Evolutionary conservation across 148 eudicot genomes (phyloP).

Genomic region (Rhododendron williamsianum): DNA sequence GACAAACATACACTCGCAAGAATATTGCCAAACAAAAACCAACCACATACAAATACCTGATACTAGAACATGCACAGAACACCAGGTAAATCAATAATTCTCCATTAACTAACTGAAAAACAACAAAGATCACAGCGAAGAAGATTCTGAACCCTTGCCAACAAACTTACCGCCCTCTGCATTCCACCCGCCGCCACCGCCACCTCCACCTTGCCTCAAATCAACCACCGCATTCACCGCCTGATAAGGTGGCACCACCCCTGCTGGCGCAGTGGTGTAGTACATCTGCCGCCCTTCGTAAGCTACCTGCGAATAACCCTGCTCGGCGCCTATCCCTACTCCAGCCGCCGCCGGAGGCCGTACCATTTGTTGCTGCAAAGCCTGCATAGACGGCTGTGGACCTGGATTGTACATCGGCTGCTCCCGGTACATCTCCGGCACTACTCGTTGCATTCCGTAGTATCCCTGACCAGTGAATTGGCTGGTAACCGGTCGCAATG

Average conservation of each 20-base stretch:
- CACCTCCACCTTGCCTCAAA: slow-evolving; percentile 13
- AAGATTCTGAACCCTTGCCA: slow-evolving; percentile 10
- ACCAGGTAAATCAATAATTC: neutral
- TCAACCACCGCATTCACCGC: slow-evolving; percentile 23
- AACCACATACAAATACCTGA: neutral
- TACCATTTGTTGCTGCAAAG: slow-evolving; percentile 20
- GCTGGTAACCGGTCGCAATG: slow-evolving; percentile 24
- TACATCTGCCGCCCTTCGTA: slow-evolving; percentile 59
- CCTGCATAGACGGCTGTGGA: slow-evolving; percentile 6
- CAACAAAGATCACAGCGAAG: slow-evolving; percentile 17
- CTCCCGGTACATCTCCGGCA: slow-evolving; percentile 35
- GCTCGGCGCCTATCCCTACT: slow-evolving; percentile 11
- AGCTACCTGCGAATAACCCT: slow-evolving; percentile 27
- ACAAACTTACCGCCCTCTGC: slow-evolving; percentile 20
- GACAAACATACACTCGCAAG: neutral
- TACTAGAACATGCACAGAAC: slow-evolving; percentile 3
- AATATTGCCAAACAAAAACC: neutral
- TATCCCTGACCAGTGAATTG: slow-evolving; percentile 30
- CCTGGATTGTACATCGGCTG: slow-evolving; percentile 38
- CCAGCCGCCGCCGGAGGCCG: slow-evolving; percentile 10
- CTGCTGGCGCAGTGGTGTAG: slow-evolving; percentile 28
- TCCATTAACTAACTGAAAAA: neutral
- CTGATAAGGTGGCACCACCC: slow-evolving; percentile 24
- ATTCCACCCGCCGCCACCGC: slow-evolving; percentile 14
- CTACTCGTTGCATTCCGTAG: slow-evolving; percentile 40